phyloP scores from a whole-genome alignment of 441 rosid genomes.

The Euphorbia corollata region DNA sequence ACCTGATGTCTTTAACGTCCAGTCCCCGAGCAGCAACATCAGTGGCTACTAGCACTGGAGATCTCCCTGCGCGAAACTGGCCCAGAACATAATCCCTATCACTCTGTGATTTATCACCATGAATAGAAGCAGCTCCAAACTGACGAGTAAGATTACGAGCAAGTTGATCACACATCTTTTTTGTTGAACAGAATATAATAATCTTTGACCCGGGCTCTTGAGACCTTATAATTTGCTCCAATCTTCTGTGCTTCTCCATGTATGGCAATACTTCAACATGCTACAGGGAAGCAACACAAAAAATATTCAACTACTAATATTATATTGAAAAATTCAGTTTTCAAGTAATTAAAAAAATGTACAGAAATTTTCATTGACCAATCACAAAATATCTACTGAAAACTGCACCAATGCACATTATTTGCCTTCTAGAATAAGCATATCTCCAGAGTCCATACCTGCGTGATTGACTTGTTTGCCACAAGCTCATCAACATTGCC shows the following conservation, averaged over 20 bases:
- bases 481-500: conserved; percentile 97
- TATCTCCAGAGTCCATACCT: conserved; percentile 38
- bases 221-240: conserved; percentile 87
- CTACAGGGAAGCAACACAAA: conserved; percentile 31
- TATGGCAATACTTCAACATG: conserved; percentile 68
- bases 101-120: conserved; percentile 96
- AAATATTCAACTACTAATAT: neutral
- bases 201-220: conserved; percentile 94
- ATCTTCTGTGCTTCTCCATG: conserved; percentile 81
- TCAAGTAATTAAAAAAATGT: neutral
- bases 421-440: conserved; percentile 3
- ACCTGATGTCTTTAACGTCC: conserved; percentile 97
- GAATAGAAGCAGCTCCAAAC: conserved; percentile 96
- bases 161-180: conserved; percentile 96
- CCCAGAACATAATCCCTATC: conserved; percentile 82
- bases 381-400: neutral
- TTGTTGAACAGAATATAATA: conserved; percentile 89
- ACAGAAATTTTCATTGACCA: neutral
- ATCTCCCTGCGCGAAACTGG: conserved; percentile 88
- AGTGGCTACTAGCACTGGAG: conserved; percentile 94
- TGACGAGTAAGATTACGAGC: conserved; percentile 73
- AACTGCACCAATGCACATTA: neutral
- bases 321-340: neutral
- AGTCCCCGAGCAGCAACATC: conserved; percentile 99
- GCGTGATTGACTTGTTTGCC: conserved; percentile 94